Evolutionary conservation across 495 filamentous ascomycete species (phyloP).

Genomic region (Penicillium malachiteum): DNA sequence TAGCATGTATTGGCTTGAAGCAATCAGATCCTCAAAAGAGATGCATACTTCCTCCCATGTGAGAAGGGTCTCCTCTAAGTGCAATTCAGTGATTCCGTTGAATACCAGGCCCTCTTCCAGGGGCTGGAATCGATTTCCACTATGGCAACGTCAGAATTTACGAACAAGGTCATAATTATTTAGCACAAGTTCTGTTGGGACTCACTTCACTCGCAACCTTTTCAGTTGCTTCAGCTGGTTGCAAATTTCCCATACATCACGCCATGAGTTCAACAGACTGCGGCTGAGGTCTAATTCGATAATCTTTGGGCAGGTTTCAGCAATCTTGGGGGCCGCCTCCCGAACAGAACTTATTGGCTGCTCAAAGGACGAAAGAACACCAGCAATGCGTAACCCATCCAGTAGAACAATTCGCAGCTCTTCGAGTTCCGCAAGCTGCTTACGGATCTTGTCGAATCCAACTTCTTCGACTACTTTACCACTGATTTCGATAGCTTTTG

Average conservation of each 20-base stretch:
- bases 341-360: constrained; percentile 30
- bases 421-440: constrained; percentile 70
- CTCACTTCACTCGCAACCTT: constrained; percentile 70
- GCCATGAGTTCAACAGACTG: constrained; percentile 70
- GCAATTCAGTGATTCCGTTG: constrained; percentile 61
- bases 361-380: constrained; percentile 33
- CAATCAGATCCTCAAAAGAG: background rate
- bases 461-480: constrained; percentile 92
- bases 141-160: constrained; percentile 33
- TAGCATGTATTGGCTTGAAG: background rate
- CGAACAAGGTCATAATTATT: background rate
- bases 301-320: constrained; percentile 56
- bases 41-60: constrained; percentile 65
- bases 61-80: constrained; percentile 70
- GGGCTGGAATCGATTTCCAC: constrained; percentile 72
- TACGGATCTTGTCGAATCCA: constrained; percentile 89
- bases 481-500: constrained; percentile 64
- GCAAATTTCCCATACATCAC: constrained; percentile 68
- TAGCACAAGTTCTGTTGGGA: constrained; percentile 1
- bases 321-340: constrained; percentile 29
- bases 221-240: constrained; percentile 59
- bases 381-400: constrained; percentile 65
- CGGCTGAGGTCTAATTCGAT: constrained; percentile 82
- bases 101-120: constrained; percentile 48
- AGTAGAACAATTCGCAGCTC: constrained; percentile 80